Evolutionary conservation across 2,329 filamentous ascomycete species (phyloP), one percentile per base, ranked within the genome.

Genomic region (Conoideocrella luteorostrata): DNA sequence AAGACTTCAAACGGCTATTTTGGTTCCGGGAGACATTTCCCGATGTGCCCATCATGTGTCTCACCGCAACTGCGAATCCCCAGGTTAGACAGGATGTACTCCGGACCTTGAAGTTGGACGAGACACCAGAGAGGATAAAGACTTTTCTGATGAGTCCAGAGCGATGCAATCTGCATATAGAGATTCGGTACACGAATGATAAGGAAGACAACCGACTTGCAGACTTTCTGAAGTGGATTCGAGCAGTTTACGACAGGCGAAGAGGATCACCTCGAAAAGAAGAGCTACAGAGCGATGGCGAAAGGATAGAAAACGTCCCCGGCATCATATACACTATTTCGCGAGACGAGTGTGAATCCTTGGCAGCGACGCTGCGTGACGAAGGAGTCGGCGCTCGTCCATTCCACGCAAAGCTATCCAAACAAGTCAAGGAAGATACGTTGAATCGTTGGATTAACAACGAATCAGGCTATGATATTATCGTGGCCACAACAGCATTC

Each of bases 401-500:
- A 41, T 83, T 89, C 67, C 80, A 88, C 66, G 77, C 84, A 40
- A 80, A 84, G 56, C 68, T 93, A 50, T 63, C 78, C 44, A 77
- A 82, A 57, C 70, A 81, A 6, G 73, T 77, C 45, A 89, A 88
- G 56, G 82, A 86, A 52, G 78, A 85, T 46, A 84, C 84, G 2
- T 71, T 90, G 4, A 65, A 74, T 13, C 75, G 77, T 15, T 91
- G 86, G 86, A 81, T 89, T 36, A 72, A 75, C 43, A 86, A 88
- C 59, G 76, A 79, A 43, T 72, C 77, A 21, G 85, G 85, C 1
- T 95, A 93, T 65, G 89, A 93, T 60, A 81, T 97, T 39, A 91
- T 97, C 48, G 89, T 96, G 22, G 91, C 91, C 2, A 97, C 91
- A 0, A 97, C 88, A 2, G 91, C 91, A 0, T 97, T 97, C 56